Base-by-base conservation (phyloP, 208 protist species). In the Crithidia expoeki region DNA sequence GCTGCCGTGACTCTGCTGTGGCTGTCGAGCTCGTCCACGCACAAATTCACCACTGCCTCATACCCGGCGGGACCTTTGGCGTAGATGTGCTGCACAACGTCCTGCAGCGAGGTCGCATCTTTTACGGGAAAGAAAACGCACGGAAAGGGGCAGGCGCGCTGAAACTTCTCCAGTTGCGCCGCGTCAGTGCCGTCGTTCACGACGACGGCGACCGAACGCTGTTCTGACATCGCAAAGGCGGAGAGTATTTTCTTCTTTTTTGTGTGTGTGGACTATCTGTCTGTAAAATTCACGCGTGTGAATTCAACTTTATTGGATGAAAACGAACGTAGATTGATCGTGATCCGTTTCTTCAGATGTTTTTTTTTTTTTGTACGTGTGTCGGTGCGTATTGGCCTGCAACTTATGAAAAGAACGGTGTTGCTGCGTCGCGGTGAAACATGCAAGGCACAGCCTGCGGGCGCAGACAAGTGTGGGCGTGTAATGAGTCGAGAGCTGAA, bases 21-120 rank as follows among this genome's bases (percentile, higher is more conserved):
- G 56, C 63, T 64, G 42, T 81, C 74, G 2, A 57, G 58, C 42
- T 68, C 57, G 23, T 84, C 85, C 28, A 70, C 71, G 74, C 83
- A 90, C 10, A 89, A 76, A 62, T 90, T 89, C 50, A 88, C 59
- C 10, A 85, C 80, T 38, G 63, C 56, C 0, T 49, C 38, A 36
- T 52, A 69, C 0, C 5, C 25, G 14, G 63, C 50, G 32, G 79
- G 28, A 7, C 63, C 50, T 25, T 58, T 60, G 25, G 74, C 79
- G 47, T 72, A 74, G 42, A 85, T 70, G 10, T 21, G 52, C 57
- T 74, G 68, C 27, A 85, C 79, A 0, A 50, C 72, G 23, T 67
- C 50, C 55, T 86, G 76, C 75, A 90, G 69, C 4, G 75, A 42
- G 0, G 72, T 67, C 0, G 66, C 72, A 25, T 84, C 76, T n/a